Evolutionary conservation across 2,329 filamentous ascomycete genomes (phyloP).

Genomic region (Fusarium acutatum): DNA sequence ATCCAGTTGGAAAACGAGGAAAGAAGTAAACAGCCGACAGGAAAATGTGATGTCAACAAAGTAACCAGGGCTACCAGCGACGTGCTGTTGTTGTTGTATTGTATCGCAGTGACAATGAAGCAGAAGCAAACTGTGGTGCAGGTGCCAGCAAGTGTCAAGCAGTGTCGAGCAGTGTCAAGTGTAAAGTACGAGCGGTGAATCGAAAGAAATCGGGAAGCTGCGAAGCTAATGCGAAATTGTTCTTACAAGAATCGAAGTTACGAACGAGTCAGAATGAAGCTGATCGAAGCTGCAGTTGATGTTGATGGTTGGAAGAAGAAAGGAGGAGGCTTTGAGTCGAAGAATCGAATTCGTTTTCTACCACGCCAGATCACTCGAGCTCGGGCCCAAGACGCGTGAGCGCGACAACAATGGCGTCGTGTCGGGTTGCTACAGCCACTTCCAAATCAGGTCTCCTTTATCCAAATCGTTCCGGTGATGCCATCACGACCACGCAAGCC

Average conservation of each 20-base stretch:
- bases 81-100: neutral
- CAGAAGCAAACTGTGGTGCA: conserved; percentile 3
- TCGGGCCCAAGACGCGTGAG: conserved; percentile 1
- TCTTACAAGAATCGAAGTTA: conserved; percentile 19
- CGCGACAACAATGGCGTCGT: neutral
- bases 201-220: neutral
- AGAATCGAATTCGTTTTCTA: conserved; percentile 1
- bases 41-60: conserved; percentile 11
- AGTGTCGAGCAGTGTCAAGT: neutral
- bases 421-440: neutral
- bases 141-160: conserved; percentile 15
- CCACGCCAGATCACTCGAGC: neutral
- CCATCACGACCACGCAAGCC: conserved; percentile 13
- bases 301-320: conserved; percentile 3
- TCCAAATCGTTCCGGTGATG: conserved; percentile 5
- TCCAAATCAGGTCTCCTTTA: neutral
- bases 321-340: neutral
- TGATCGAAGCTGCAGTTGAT: conserved; percentile 10
- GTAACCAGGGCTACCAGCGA: neutral
- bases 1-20: neutral
- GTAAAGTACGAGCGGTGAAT: conserved; percentile 3
- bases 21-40: neutral
- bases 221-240: neutral
- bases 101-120: conserved; percentile 1
- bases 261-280: neutral